phyloP scores from a whole-genome alignment of 345 rosid species.

The Orychophragmus violaceus region DNA sequence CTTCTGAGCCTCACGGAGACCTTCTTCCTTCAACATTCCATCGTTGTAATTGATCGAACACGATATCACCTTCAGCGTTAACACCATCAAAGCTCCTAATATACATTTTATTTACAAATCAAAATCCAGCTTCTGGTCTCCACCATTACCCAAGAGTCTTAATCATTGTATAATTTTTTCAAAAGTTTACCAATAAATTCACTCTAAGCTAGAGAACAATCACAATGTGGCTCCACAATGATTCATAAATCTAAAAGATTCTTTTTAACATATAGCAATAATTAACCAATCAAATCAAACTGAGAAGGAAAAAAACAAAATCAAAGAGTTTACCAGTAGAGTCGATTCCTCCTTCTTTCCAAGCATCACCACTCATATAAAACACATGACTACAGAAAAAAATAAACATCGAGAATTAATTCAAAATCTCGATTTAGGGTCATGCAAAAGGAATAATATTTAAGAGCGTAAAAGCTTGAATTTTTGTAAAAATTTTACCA shows the following conservation, averaged over 20 bases:
- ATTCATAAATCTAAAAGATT: not conserved
- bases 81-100: conserved; percentile 93
- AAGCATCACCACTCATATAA: conserved; percentile 99
- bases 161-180: no score
- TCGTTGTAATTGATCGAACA: conserved; percentile 86
- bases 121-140: no score
- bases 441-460: not conserved
- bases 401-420: not conserved
- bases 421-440: not conserved
- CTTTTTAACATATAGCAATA: not conserved
- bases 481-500: conserved; percentile 40
- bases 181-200: not conserved
- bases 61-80: conserved; percentile 89
- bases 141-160: not conserved
- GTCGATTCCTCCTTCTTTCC: conserved; percentile 99
- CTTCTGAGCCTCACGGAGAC: conserved; percentile 74
- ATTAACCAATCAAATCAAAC: not conserved
- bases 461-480: not conserved
- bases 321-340: conserved; percentile 57
- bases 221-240: not conserved
- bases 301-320: no score
- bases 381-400: conserved; percentile 65
- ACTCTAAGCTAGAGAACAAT: not conserved
- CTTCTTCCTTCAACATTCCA: conserved; percentile 73
- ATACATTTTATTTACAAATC: not conserved